Evolutionary conservation across 768 basidiomycete species (phyloP).

Genomic region (Leccinum truebloodii): DNA sequence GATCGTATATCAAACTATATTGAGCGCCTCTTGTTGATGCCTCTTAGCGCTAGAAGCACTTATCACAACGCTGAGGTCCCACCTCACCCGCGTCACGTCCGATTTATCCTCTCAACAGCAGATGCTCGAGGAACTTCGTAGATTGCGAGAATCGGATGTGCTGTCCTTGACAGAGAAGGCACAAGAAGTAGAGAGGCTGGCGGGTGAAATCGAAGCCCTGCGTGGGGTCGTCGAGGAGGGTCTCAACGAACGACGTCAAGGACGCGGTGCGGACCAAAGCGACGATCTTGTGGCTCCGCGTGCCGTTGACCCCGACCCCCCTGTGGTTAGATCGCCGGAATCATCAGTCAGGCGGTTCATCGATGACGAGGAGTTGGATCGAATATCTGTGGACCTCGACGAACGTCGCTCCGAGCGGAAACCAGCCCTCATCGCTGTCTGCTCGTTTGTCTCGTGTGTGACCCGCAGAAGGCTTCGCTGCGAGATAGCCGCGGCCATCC

Average conservation of each 20-base stretch:
- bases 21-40: slow-evolving; percentile 10
- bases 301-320: background rate
- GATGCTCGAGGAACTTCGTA: slow-evolving; percentile 64
- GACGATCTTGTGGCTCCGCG: slow-evolving; percentile 2
- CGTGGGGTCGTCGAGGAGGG: slow-evolving; percentile 86
- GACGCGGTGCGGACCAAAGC: slow-evolving; percentile 42
- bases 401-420: slow-evolving; percentile 58
- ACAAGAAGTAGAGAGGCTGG: slow-evolving; percentile 76
- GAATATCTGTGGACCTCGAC: slow-evolving; percentile 66
- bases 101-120: slow-evolving; percentile 79
- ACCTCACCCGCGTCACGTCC: slow-evolving; percentile 74
- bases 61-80: slow-evolving; percentile 68
- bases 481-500: too few relatives aligned
- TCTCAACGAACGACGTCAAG: slow-evolving; percentile 66
- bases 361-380: slow-evolving; percentile 57
- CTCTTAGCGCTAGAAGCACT: slow-evolving; percentile 76
- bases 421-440: too few relatives aligned
- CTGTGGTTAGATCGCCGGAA: slow-evolving; percentile 7
- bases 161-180: slow-evolving; percentile 57
- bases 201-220: slow-evolving; percentile 85
- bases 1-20: slow-evolving; percentile 8
- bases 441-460: too few relatives aligned
- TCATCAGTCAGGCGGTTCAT: slow-evolving; percentile 41
- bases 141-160: slow-evolving; percentile 62
- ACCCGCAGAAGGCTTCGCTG: too few relatives aligned